A percentile compares a stretch with the other conserved stretches of the same genome.
Evolutionary conservation across 352 stramenopile species (phyloP).

Genomic region (Phytophthora lateralis): DNA sequence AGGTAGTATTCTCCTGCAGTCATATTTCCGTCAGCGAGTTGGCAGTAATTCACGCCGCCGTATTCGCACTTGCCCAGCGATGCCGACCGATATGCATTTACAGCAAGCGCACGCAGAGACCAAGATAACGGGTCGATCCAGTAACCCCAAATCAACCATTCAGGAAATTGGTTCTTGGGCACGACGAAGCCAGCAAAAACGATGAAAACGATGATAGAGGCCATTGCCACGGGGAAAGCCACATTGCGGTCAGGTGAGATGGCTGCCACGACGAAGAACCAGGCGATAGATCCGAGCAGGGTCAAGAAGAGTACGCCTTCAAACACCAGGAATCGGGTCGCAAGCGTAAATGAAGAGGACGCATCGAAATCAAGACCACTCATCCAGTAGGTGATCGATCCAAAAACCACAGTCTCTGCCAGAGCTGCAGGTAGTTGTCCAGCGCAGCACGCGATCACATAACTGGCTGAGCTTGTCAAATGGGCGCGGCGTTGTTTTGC

Average conservation of each 20-base stretch:
- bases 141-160: constrained; percentile 54
- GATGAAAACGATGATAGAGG: constrained; percentile 34
- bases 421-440: constrained; percentile 35
- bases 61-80: constrained; percentile 16
- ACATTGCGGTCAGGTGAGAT: constrained; percentile 34
- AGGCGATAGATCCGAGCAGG: constrained; percentile 23
- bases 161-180: constrained; percentile 35
- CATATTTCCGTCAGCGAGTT: constrained; percentile 1
- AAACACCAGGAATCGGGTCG: constrained; percentile 55
- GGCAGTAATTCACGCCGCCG: constrained; percentile 9
- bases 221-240: constrained; percentile 37
- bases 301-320: constrained; percentile 58
- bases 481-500: constrained; percentile 73
- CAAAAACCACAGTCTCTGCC: constrained; percentile 72
- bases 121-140: constrained; percentile 28
- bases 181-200: constrained; percentile 54
- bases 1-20: constrained; percentile 18
- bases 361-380: constrained; percentile 51
- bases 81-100: constrained; percentile 10
- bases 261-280: constrained; percentile 33
- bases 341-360: neutral
- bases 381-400: constrained; percentile 72
- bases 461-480: constrained; percentile 67
- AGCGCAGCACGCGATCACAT: constrained; percentile 46
- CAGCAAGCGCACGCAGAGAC: constrained; percentile 18